Base-by-base conservation (phyloP, 352 stramenopile genomes). In the Pythium dissotocum region DNA sequence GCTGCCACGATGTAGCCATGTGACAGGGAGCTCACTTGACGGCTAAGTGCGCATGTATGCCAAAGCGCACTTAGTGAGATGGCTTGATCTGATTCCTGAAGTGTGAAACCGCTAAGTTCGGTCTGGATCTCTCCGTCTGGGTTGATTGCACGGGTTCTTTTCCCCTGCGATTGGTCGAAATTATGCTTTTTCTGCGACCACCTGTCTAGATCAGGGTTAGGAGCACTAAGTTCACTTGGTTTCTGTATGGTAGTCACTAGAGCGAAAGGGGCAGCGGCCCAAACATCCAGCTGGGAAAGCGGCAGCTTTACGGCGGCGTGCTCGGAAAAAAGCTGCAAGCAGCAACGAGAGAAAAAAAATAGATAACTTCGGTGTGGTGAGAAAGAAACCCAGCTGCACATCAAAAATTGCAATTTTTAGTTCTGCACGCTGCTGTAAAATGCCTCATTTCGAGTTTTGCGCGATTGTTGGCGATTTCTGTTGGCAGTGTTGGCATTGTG, bases 201-300 rank as follows among this genome's bases (percentile, higher is more conserved):
- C 36, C 28, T 66, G 52, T 62, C 58, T 71, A 42, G 42, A 35
- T 40, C 52, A 57, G 67, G 67, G 67, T 5, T 73, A 65, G 61
- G 60, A 33, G 2, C 24, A 21, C 7, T 26, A 18, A 10, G 18
- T 12, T 9, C 8, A 67, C 65, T 67, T 58, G 36, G 12, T 16
- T 40, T 67, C 54, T 72, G 58, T 72, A 67, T 66, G 59, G 1
- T 52, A 72, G 65, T 72, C 65, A 67, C 40, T 71, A 24, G 65
- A 71, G 65, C 58, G 65, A 72, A 57, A 72, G 65, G 65, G 65
- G 32, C 52, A 58, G 12, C 14, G 7, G 57, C 35, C 49, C 62
- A 66, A 70, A 55, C 12, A 64, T 70, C 55, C 63, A 70, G 63
- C 57, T 59, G 62, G 3, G 44, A 21, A 52, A 52, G 16, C 14